Base-by-base conservation (phyloP, 2,329 filamentous ascomycete species). In the Colletotrichum musicola region DNA sequence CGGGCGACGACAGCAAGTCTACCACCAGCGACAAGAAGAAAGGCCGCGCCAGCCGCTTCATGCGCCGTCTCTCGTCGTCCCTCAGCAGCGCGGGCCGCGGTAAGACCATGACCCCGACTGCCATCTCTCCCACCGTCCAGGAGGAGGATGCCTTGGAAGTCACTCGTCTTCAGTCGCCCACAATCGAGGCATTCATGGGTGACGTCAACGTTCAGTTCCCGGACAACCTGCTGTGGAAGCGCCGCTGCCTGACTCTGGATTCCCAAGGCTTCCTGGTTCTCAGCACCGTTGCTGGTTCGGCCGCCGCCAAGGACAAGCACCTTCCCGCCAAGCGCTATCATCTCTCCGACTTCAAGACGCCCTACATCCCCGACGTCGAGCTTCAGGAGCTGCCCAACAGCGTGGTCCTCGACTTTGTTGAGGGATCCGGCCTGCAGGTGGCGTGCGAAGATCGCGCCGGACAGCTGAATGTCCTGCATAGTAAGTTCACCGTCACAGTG, bases 131-230 rank as follows among this genome's bases (percentile, higher is more conserved):
- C 5, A 85, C 86, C 0, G 81, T 87, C 13, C 76, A 82, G 16
- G 86, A 86, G 74, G 86, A 88, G 73, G 80, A 83, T 47, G 76
- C 78, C 6, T 76, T 77, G 20, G 79, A 81, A 61, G 74, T 77
- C 9, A 78, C 70, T 40, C 6, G 75, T 72, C 30, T 77, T 75
- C 18, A 79, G 75, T 66, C 76, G 20, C 75, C 81, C 0, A 80
- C 79, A 55, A 82, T 90, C 60, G 85, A 91, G 27, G 85, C 93
- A 4, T 90, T 92, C 70, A 87, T 97, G 79, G 94, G 95, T 56
- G 93, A 98, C 75, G 91, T 99, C 71, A 98, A 99, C 75, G 93
- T 98, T 12, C 96, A 99, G 78, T 98, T 99, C 77, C 96, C 96
- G 0, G 95, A 98, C 77, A 97, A 94, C 62, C 85, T 99, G 54